phyloP scores from a whole-genome alignment of 495 filamentous ascomycete species.

The Pyronema omphalodes region DNA sequence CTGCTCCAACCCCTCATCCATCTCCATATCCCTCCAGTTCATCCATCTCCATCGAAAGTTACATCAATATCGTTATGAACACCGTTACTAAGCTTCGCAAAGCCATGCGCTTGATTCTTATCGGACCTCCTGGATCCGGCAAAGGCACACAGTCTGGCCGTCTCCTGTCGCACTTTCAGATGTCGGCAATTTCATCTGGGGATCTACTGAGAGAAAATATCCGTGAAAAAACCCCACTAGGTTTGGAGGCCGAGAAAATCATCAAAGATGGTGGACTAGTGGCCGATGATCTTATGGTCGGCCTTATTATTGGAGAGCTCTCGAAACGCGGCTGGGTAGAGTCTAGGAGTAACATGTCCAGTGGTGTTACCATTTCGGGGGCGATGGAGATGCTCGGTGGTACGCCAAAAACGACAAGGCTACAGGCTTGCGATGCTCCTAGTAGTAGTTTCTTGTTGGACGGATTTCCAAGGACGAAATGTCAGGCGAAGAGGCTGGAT shows the following conservation, averaged over 20 bases:
- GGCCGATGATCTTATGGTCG: slow-evolving; percentile 75
- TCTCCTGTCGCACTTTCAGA: slow-evolving; percentile 64
- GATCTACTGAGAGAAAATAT: slow-evolving; percentile 83
- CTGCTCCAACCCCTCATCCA: too few relatives aligned
- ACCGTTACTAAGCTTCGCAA: slow-evolving; percentile 36
- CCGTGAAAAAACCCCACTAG: slow-evolving; percentile 63
- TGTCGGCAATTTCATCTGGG: slow-evolving; percentile 83
- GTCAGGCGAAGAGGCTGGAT: slow-evolving; percentile 62
- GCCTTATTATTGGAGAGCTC: slow-evolving; percentile 76
- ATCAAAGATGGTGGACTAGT: slow-evolving; percentile 75
- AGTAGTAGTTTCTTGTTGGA: slow-evolving; percentile 84
- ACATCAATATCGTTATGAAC: too few relatives aligned
- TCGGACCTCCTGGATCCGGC: slow-evolving; percentile 76
- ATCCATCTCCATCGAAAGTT: too few relatives aligned
- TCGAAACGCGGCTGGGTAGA: slow-evolving; percentile 65
- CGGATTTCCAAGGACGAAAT: slow-evolving; percentile 78
- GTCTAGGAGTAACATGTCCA: slow-evolving; percentile 21
- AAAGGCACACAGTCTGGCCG: slow-evolving; percentile 95
- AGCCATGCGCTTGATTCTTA: slow-evolving; percentile 82
- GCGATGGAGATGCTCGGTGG: slow-evolving; percentile 11
- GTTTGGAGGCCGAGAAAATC: slow-evolving; percentile 68
- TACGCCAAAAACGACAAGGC: slow-evolving; percentile 10
- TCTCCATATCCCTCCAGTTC: too few relatives aligned
- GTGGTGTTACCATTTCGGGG: slow-evolving; percentile 23
- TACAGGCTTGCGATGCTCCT: slow-evolving; percentile 41